Conservation (phyloP, 2,329 filamentous ascomycete genomes). For the Clonostachys solani region DNA sequence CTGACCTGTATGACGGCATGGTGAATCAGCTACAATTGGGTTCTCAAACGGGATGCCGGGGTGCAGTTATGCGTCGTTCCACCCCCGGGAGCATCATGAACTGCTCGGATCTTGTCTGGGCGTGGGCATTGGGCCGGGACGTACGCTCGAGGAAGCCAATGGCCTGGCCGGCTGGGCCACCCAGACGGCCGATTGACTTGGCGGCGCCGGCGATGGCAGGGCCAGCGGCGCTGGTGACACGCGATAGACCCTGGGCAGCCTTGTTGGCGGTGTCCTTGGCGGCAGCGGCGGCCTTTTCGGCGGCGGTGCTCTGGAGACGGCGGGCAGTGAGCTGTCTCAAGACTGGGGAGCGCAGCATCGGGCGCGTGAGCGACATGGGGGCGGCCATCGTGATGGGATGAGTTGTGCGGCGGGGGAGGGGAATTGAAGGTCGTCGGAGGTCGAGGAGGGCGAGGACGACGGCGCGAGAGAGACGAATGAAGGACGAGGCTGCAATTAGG, state of each 20-base stretch:
- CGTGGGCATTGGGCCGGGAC: conserved; percentile 24
- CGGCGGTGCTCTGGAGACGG: conserved; percentile 57
- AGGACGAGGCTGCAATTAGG: conserved; percentile 9
- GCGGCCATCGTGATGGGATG: conserved; percentile 15
- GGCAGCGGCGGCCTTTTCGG: conserved; percentile 33
- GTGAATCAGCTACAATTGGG: conserved; percentile 4
- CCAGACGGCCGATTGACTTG: conserved; percentile 69
- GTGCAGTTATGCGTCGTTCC: background rate
- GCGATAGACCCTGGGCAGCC: conserved; percentile 78
- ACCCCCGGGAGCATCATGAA: no score
- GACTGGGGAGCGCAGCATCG: conserved; percentile 39
- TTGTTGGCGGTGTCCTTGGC: conserved; percentile 50
- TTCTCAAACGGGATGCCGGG: background rate
- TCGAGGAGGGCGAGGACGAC: background rate
- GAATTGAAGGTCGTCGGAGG: conserved; percentile 24
- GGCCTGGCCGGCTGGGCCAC: conserved; percentile 76
- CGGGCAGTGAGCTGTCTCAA: conserved; percentile 39
- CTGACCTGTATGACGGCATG: conserved; percentile 34
- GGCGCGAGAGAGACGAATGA: background rate
- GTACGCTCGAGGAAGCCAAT: conserved; percentile 83
- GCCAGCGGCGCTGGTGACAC: conserved; percentile 75
- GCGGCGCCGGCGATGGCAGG: conserved; percentile 72
- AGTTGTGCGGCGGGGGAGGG: conserved; percentile 17
- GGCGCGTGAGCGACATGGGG: conserved; percentile 30
- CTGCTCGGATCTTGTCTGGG: no score